Conservation (phyloP, 805 yeast genomes). For the Cyberlindnera lachancei region DNA sequence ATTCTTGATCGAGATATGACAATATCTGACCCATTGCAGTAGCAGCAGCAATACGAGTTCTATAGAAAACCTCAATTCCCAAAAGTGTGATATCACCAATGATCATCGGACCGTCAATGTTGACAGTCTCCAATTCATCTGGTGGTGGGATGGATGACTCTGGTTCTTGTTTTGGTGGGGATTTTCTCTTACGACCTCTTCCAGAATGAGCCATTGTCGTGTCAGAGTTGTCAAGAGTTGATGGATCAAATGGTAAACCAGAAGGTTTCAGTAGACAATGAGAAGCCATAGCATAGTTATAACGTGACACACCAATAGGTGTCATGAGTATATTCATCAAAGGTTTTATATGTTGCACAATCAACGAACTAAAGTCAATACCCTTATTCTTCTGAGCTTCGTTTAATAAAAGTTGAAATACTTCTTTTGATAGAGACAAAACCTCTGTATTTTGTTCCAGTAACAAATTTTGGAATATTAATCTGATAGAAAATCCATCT, state of each 20-base stretch:
- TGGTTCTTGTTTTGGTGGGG: conserved; percentile 14
- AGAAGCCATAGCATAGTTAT: conserved; percentile 77
- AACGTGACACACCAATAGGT: conserved; percentile 90
- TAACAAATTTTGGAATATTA: conserved; percentile 78
- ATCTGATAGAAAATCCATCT: conserved; percentile 61
- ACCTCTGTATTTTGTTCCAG: conserved; percentile 84
- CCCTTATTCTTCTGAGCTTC: conserved; percentile 33
- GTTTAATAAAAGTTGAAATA: conserved; percentile 48
- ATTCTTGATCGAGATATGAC: conserved; percentile 38
- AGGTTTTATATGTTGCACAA: conserved; percentile 51
- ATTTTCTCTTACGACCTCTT: conserved; percentile 44
- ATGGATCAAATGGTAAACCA: conserved; percentile 30
- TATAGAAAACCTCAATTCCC: conserved; percentile 64
- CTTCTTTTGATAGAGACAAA: conserved; percentile 49
- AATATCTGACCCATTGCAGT: conserved; percentile 64
- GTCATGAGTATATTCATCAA: conserved; percentile 70
- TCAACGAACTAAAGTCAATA: conserved; percentile 42
- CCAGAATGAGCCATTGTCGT: conserved; percentile 17
- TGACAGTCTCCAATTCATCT: conserved; percentile 52
- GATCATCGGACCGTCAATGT: conserved; percentile 89
- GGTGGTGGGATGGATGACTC: conserved; percentile 38
- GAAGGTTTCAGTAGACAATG: conserved; percentile 74
- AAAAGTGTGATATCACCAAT: conserved; percentile 86
- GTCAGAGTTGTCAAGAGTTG: background rate
- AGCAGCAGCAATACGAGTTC: conserved; percentile 72